Evolutionary conservation across 2,329 filamentous ascomycete species (phyloP), one percentile per base, ranked within the genome.

Genomic region (Paradendryphiella salina): DNA sequence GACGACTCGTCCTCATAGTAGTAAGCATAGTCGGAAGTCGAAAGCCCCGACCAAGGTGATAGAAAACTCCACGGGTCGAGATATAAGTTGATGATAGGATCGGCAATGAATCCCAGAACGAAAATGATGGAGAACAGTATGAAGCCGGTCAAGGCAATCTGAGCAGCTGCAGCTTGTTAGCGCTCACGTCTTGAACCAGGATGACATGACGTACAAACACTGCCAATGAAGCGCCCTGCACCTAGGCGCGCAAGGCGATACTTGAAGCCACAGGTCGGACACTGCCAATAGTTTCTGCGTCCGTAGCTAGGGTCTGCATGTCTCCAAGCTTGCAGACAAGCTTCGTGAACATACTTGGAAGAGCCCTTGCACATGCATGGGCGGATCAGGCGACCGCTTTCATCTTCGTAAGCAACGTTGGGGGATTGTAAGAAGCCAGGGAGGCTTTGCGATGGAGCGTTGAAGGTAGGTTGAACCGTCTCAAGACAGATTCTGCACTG

Each of bases 361-460:
- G 89, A 90, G 44, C 94, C 94, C 76, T 90, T 95, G 81, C 94
- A 99, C 75, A 87, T 85, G 79, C 94, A 99, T 29, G 94, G 94
- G 46, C 88, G 88, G 63, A 97, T 82, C 21, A 99, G 79, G 42
- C 90, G 86, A 23, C 87, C 81, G 57, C 86, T 88, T 54, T 88
- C 83, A 18, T 89, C 92, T 43, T 86, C 81, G 66, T 96, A 96
- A 15, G 80, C 79, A 37, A 87, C 83, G 41, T 79, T 78, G 14
- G 83, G 81, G 21, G 80, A 74, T 57, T 85, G 80, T 35, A 88
- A 72, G 44, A 85, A 79, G 18, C 77, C 76, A 18, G 84, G 81
- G 17, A 85, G 64, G 50, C 75, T 77, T 50, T 83, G 79, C 9
- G 79, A 76, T 11, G 79, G 76, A 33, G 78, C 73, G 56, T 83